Conservation (phyloP, 108 stramenopile genomes). For the Licmophora abbreviata region DNA sequence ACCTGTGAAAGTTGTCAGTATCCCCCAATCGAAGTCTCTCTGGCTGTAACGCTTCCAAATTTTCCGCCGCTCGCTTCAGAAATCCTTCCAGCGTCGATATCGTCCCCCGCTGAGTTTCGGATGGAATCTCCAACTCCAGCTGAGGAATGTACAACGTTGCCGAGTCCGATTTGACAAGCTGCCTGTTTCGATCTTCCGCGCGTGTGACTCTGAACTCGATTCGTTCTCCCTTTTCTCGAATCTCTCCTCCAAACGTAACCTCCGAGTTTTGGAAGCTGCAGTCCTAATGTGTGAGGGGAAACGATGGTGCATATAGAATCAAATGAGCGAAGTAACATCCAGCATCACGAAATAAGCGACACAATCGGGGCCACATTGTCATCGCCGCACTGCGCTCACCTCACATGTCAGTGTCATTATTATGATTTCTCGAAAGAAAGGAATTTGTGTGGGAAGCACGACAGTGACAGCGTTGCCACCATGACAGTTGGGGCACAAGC, state of each 20-base stretch:
- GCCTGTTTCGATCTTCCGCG: slow-evolving; percentile 59
- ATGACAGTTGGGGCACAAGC: slow-evolving; percentile 30
- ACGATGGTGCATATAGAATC: too few relatives aligned
- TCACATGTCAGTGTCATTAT: slow-evolving; percentile 57
- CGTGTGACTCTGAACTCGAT: slow-evolving; percentile 22
- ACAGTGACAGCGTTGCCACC: slow-evolving; percentile 31
- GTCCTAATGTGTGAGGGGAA: too few relatives aligned
- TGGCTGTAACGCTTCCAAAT: slow-evolving; percentile 25
- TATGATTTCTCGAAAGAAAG: slow-evolving; percentile 77
- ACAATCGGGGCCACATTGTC: too few relatives aligned
- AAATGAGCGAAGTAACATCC: too few relatives aligned
- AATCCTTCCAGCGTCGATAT: slow-evolving; percentile 75
- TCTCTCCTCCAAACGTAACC: slow-evolving; percentile 68
- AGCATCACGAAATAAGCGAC: too few relatives aligned
- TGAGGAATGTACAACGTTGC: slow-evolving; percentile 41
- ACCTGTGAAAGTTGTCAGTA: slow-evolving; percentile 34
- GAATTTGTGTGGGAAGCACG: slow-evolving; percentile 67
- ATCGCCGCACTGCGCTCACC: too few relatives aligned
- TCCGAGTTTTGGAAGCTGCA: slow-evolving; percentile 34
- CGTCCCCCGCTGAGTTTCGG: slow-evolving; percentile 55
- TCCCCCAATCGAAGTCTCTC: slow-evolving; percentile 32
- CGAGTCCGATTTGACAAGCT: slow-evolving; percentile 76
- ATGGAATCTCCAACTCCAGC: slow-evolving; percentile 77
- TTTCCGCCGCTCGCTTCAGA: slow-evolving; percentile 15
- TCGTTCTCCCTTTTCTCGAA: slow-evolving; percentile 55